Conservation (phyloP, 306 rosid species). For the Corylus avellana region DNA sequence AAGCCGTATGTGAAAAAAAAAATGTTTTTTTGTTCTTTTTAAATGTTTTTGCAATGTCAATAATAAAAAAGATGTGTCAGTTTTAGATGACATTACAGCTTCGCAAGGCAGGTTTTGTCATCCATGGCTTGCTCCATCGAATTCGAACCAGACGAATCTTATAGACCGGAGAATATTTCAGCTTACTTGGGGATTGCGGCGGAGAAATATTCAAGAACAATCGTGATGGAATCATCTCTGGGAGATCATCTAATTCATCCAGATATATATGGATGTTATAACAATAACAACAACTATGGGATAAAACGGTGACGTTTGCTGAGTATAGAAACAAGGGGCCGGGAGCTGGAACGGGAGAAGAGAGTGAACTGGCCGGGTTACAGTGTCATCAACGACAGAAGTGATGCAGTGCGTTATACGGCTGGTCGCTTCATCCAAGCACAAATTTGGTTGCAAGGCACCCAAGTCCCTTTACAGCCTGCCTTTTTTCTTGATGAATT, state of each 20-base stretch:
- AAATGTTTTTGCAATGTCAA: too few species aligned
- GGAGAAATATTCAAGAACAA: conserved; percentile 21
- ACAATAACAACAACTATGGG: conserved; percentile 17
- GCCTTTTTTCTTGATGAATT: background rate
- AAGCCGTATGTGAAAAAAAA: too few species aligned
- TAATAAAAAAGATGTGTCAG: too few species aligned
- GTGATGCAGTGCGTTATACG: conserved; percentile 5
- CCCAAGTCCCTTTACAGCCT: conserved; percentile 19
- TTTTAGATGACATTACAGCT: background rate
- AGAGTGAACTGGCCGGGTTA: conserved; percentile 29
- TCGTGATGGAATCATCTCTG: conserved; percentile 37
- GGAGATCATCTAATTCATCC: conserved; percentile 5
- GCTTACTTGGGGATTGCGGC: background rate
- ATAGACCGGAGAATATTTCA: too few species aligned
- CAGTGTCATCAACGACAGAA: background rate
- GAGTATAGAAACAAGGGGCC: conserved; percentile 32
- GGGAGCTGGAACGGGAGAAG: conserved; percentile 1
- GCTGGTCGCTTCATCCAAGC: conserved; percentile 32
- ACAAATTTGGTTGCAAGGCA: conserved; percentile 21
- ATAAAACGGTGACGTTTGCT: conserved; percentile 22
- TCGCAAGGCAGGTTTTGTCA: background rate
- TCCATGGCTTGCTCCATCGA: background rate
- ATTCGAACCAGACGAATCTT: background rate
- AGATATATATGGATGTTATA: conserved; percentile 27
- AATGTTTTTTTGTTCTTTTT: too few species aligned